These are phyloP conservation scores for Baorangia bicolor DNA, from an alignment of 768 basidiomycete species.

Conservation along the genomic window DNA sequence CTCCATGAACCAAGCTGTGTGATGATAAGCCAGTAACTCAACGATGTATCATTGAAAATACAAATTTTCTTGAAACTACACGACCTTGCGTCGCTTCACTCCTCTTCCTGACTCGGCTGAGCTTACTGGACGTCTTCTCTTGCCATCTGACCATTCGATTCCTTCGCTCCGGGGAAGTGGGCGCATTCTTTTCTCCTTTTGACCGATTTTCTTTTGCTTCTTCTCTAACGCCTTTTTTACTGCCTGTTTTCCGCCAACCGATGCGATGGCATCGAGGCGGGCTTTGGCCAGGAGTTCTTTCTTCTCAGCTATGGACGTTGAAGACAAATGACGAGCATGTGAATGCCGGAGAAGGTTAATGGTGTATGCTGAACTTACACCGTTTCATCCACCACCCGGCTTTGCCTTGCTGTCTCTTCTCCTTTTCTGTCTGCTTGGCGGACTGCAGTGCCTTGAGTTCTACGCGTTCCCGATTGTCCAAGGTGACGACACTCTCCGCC, in stretches of 20 bases:
- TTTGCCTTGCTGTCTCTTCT: slow-evolving; percentile 75
- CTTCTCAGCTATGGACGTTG: slow-evolving; percentile 60
- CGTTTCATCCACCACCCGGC: slow-evolving; percentile 83
- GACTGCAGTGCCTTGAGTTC: slow-evolving; percentile 62
- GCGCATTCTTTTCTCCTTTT: slow-evolving; percentile 86
- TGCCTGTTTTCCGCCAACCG: slow-evolving; percentile 72
- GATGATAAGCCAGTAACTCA: neutral
- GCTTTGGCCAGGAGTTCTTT: slow-evolving; percentile 71
- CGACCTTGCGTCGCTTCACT: slow-evolving; percentile 25
- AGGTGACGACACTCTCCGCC: slow-evolving; percentile 74
- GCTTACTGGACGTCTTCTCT: slow-evolving; percentile 16
- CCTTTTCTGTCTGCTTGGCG: slow-evolving; percentile 46
- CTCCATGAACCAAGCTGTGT: neutral
- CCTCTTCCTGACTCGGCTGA: slow-evolving; percentile 7
- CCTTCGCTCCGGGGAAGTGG: slow-evolving; percentile 49
- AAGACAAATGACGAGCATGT: neutral
- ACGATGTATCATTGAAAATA: neutral
- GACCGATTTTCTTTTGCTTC: slow-evolving; percentile 81
- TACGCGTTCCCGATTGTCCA: slow-evolving; percentile 64
- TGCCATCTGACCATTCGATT: slow-evolving; percentile 7
- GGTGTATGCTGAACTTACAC: slow-evolving; percentile 44
- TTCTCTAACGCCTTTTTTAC: slow-evolving; percentile 89
- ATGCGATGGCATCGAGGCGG: slow-evolving; percentile 75
- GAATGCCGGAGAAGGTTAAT: neutral
- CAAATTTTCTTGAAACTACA: slow-evolving; percentile 1